These are phyloP conservation scores for Xylariaceae sp. DNA, from an alignment of 2,329 filamentous ascomycete genomes.

Conservation along the genomic window DNA sequence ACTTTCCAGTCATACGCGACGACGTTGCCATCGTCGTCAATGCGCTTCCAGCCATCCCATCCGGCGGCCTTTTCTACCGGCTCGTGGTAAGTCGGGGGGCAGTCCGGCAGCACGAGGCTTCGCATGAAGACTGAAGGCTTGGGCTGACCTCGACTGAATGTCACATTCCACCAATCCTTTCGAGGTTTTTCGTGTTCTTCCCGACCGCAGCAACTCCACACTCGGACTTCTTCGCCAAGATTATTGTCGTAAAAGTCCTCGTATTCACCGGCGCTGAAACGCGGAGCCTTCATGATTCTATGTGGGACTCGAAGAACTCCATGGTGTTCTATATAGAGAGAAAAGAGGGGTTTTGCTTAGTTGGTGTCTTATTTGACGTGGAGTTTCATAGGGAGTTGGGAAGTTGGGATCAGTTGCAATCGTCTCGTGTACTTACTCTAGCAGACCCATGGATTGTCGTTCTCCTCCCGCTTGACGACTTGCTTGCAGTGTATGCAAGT, in stretches of 20 bases:
- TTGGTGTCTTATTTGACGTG: not conserved
- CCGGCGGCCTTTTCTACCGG: not conserved
- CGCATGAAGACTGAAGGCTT: not conserved
- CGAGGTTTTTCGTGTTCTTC: not conserved
- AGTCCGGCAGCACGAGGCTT: not conserved
- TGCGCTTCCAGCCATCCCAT: not conserved
- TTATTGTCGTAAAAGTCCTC: not conserved
- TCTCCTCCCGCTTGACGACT: not conserved
- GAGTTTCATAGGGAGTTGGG: not conserved
- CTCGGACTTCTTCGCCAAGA: not conserved
- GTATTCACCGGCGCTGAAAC: not conserved
- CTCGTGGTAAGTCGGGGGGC: conserved; percentile 9
- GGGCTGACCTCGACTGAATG: conserved; percentile 6
- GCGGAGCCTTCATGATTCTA: not conserved
- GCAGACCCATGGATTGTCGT: conserved; percentile 4
- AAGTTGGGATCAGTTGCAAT: not conserved
- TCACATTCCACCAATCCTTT: not conserved
- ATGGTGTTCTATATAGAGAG: not conserved
- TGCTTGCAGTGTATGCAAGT: conserved; percentile 2
- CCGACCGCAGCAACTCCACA: conserved; percentile 8
- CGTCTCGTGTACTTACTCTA: conserved; percentile 8
- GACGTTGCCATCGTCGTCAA: not conserved
- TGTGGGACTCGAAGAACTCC: not conserved
- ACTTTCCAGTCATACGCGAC: not conserved
- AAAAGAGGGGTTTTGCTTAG: not conserved